Conservation (phyloP, 345 rosid species). For the Arabidopsis arenosa region DNA sequence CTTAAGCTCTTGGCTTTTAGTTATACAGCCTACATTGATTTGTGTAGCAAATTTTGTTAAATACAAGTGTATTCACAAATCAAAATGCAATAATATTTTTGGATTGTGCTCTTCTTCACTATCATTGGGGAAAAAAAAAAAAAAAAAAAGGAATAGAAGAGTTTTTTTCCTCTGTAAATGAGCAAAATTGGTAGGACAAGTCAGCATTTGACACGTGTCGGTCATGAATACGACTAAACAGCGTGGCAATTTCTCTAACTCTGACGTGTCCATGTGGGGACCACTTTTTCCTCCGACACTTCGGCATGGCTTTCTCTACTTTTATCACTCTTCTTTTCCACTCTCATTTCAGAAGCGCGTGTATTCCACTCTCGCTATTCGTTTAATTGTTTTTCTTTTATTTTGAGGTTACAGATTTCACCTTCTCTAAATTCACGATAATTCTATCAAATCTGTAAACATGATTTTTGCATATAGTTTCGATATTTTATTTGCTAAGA, state of each 20-base stretch:
- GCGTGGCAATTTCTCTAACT: conserved; percentile 33
- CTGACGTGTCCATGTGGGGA: conserved; percentile 45
- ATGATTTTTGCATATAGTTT: background rate
- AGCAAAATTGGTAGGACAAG: conserved; percentile 31
- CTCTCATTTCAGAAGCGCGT: conserved; percentile 14
- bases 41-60: background rate
- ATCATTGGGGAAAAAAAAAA: background rate
- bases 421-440: too few relatives aligned
- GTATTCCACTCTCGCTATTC: background rate
- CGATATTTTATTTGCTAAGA: too few relatives aligned
- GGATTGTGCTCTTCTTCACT: background rate
- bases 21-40: background rate
- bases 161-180: conserved; percentile 14
- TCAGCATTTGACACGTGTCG: conserved; percentile 41
- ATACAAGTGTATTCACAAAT: background rate
- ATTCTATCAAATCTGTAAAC: background rate
- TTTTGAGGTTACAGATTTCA: background rate
- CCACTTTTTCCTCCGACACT: conserved; percentile 47
- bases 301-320: conserved; percentile 37
- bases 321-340: conserved; percentile 2
- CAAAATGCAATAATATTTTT: background rate
- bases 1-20: background rate
- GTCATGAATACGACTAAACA: conserved; percentile 40
- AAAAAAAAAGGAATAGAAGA: background rate
- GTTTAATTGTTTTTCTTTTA: background rate